phyloP scores from a whole-genome alignment of 306 rosid genomes.

The Astragalus glycyphyllos region DNA sequence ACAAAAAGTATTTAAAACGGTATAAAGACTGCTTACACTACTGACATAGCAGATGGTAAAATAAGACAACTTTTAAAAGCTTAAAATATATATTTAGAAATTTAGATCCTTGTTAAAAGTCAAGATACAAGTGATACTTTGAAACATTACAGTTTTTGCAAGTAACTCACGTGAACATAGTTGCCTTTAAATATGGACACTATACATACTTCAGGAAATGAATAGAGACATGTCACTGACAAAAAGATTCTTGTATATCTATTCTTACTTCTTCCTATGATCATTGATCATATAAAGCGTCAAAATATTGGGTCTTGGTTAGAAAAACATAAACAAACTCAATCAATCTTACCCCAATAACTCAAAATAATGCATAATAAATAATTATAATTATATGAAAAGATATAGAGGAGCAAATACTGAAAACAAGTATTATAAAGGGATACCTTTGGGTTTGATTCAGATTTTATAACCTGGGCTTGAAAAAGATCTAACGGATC shows the following conservation, averaged over 20 bases:
- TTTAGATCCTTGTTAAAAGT: constrained; percentile 8
- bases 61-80: constrained; percentile 1
- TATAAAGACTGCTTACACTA: neutral
- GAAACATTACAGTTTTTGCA: constrained; percentile 17
- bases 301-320: constrained; percentile 1
- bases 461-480: constrained; percentile 73
- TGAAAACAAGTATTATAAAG: constrained; percentile 34
- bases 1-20: constrained; percentile 12
- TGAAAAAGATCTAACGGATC: constrained; percentile 89
- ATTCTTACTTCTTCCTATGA: constrained; percentile 18
- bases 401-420: constrained; percentile 16
- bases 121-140: constrained; percentile 2
- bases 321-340: constrained; percentile 27
- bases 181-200: too few relatives aligned
- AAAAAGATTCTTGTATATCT: constrained; percentile 7
- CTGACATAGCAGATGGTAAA: constrained; percentile 22
- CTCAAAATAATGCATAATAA: constrained; percentile 33
- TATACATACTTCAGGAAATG: constrained; percentile 12
- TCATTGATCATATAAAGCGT: constrained; percentile 28
- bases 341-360: constrained; percentile 13
- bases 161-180: too few relatives aligned
- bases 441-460: constrained; percentile 90
- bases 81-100: neutral
- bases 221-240: constrained; percentile 9
- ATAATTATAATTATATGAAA: constrained; percentile 19